Evolutionary conservation across 306 rosid genomes (phyloP), one percentile per base, ranked within the genome.

Genomic region (Styphnolobium japonicum): DNA sequence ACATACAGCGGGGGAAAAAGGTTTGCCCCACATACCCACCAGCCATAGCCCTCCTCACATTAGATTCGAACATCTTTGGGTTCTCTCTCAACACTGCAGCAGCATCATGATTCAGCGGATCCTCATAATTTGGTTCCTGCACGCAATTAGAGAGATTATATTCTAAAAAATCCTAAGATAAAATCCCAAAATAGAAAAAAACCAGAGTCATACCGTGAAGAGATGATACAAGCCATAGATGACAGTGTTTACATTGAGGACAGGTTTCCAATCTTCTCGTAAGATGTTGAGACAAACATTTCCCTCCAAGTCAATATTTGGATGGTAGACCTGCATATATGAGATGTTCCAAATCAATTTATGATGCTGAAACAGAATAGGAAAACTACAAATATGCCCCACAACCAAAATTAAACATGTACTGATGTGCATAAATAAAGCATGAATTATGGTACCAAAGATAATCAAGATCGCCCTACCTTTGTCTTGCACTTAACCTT

Each of bases 181-280:
- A 76, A 53, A 40, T 49, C 33, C 10, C 10, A 10, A 14, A 67
- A 18, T 0, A n/a, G 9, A 15, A 11, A 34, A 18, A 29, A 43
- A 11, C 5, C 33, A 27, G 42, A 78, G 67, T 46, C 27, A 21
- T 92, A 94, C 97, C 86, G 95, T 89, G 84, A 92, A 94, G 60
- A 94, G 92, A 89, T 94, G 97, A 84, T 84, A 90, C 83, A 94
- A 80, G 79, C 98, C 98, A 76, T 94, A 92, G 55, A 94, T 87
- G 40, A 94, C 62, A 5, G 97, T 90, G 86, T 92, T 94, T 58
- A 94, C 91, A 55, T 89, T 94, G 46, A 94, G 94, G 45, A 94
- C 97, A 82, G 98, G 98, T 82, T 94, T 94, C 98, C 98, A 94
- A 81, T 92, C 98, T 85, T 94, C 98, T 79, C 98, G 85, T 58